Evolutionary conservation across 2,329 filamentous ascomycete species (phyloP).

Genomic region (Ascosphaera apis): DNA sequence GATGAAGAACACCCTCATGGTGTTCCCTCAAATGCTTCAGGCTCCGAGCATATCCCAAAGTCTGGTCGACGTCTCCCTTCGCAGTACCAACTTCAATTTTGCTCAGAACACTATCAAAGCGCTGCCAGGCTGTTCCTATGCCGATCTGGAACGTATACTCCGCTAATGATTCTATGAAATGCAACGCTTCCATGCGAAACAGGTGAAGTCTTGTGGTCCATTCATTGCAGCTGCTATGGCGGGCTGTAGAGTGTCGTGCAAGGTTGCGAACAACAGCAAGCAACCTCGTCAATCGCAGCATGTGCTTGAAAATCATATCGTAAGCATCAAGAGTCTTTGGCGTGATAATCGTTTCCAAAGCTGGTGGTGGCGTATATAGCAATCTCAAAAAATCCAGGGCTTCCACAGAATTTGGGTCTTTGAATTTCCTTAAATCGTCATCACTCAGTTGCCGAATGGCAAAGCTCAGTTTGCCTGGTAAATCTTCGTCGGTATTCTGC

Average conservation of each 20-base stretch:
- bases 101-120: conserved; percentile 43
- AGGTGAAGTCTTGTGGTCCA: conserved; percentile 23
- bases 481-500: conserved; percentile 11
- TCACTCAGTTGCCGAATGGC: conserved; percentile 58
- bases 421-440: conserved; percentile 59
- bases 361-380: conserved; percentile 54
- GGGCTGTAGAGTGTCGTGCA: conserved; percentile 30
- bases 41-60: conserved; percentile 31
- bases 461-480: conserved; percentile 57
- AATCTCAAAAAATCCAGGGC: conserved; percentile 84
- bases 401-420: conserved; percentile 60
- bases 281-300: conserved; percentile 58
- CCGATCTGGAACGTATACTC: conserved; percentile 64
- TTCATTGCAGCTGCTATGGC: conserved; percentile 10
- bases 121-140: conserved; percentile 48
- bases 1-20: conserved; percentile 51
- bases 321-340: conserved; percentile 50
- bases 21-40: conserved; percentile 43
- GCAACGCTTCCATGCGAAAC: conserved; percentile 55
- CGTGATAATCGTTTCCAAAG: conserved; percentile 53
- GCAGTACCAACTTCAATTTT: conserved; percentile 36
- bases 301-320: conserved; percentile 58
- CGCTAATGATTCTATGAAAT: conserved; percentile 51
- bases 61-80: conserved; percentile 21
- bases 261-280: conserved; percentile 49